These are phyloP conservation scores for Geranomyces variabilis DNA, from an alignment of 192 early-diverging fungal genomes.

Conservation along the genomic window DNA sequence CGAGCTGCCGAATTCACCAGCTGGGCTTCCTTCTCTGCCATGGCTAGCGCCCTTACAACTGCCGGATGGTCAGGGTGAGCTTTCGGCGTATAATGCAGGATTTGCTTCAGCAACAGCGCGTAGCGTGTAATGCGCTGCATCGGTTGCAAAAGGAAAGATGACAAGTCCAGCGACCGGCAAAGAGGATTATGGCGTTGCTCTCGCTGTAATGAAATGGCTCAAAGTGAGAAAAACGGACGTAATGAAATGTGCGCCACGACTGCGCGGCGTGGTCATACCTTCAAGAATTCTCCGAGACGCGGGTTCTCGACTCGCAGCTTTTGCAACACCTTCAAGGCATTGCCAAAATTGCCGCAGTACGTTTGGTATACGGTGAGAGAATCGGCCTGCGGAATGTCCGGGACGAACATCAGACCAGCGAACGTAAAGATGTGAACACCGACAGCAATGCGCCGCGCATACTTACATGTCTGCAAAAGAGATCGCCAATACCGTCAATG, in stretches of 20 bases:
- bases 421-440: slow-evolving; percentile 13
- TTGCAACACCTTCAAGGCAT: slow-evolving; percentile 65
- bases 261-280: slow-evolving; percentile 43
- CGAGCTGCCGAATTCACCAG: slow-evolving; percentile 50
- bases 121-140: slow-evolving; percentile 67
- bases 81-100: slow-evolving; percentile 59
- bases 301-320: slow-evolving; percentile 54
- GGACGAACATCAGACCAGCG: background rate
- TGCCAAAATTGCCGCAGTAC: slow-evolving; percentile 71
- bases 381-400: slow-evolving; percentile 38
- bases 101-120: slow-evolving; percentile 57
- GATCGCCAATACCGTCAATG: slow-evolving; percentile 54
- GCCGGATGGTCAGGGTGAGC: slow-evolving; percentile 51
- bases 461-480: slow-evolving; percentile 41
- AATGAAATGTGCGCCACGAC: background rate
- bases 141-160: slow-evolving; percentile 67
- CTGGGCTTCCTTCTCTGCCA: slow-evolving; percentile 49
- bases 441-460: slow-evolving; percentile 16
- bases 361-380: slow-evolving; percentile 61
- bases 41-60: slow-evolving; percentile 45
- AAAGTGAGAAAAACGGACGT: slow-evolving; percentile 11
- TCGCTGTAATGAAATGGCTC: slow-evolving; percentile 35
- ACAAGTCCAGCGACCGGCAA: slow-evolving; percentile 76
- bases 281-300: slow-evolving; percentile 63
- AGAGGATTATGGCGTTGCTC: slow-evolving; percentile 57